Evolutionary conservation across 495 filamentous ascomycete genomes (phyloP).

Genomic region (Oidiodendron maius): DNA sequence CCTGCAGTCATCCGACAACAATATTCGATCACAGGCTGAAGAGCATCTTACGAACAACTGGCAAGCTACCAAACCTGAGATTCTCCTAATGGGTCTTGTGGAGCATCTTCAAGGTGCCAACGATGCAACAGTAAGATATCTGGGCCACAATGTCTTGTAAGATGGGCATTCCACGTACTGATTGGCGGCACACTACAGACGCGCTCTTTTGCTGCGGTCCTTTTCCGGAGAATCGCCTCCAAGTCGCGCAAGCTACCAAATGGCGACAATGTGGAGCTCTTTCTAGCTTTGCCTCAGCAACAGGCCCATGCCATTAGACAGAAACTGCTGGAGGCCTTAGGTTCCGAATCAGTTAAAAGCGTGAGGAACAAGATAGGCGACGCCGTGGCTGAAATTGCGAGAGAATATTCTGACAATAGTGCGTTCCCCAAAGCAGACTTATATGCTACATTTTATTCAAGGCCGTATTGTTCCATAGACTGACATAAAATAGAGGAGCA

Average conservation of each 20-base stretch:
- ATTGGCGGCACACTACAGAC: constrained; percentile 43
- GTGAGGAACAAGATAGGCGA: constrained; percentile 95
- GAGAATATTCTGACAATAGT: constrained; percentile 91
- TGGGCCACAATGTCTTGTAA: not conserved
- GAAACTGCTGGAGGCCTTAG: constrained; percentile 72
- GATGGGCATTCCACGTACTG: not conserved
- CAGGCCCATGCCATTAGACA: constrained; percentile 71
- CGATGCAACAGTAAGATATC: constrained; percentile 57
- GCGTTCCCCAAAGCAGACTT: constrained; percentile 29
- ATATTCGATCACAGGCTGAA: constrained; percentile 76
- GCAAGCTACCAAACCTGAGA: constrained; percentile 72
- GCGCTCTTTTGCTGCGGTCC: constrained; percentile 84
- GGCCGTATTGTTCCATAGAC: not conserved
- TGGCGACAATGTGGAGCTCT: constrained; percentile 72
- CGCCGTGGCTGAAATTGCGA: constrained; percentile 88
- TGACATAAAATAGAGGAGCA: constrained; percentile 52
- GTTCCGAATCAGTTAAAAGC: constrained; percentile 57
- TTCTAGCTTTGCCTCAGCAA: constrained; percentile 64
- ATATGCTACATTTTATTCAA: not conserved
- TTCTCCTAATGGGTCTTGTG: constrained; percentile 85
- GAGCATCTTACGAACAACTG: constrained; percentile 85
- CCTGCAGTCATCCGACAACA: constrained; percentile 87
- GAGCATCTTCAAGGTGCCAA: constrained; percentile 78
- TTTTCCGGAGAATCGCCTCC: constrained; percentile 89
- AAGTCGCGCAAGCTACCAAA: constrained; percentile 73